A percentile compares a stretch with the other conserved stretches of the same genome.
Conservation (phyloP, 371 early-diverging fungal genomes). For the Apophysomyces ossiformis region DNA sequence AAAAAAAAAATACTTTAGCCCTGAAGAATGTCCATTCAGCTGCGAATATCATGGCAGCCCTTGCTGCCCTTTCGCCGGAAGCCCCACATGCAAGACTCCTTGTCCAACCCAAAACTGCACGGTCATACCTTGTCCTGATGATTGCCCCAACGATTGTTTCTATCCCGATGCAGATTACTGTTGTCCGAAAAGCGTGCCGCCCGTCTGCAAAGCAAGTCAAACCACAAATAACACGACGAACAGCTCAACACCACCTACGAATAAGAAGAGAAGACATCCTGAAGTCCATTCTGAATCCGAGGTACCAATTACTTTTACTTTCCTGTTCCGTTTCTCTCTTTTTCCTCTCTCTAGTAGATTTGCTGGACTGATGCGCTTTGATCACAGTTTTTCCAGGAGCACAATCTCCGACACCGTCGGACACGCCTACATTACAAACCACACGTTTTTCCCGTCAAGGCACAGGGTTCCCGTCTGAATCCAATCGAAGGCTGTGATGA, state of each 20-base stretch:
- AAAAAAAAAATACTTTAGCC: conserved; percentile 16
- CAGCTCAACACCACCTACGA: neutral
- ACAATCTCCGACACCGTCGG: neutral
- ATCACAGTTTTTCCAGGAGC: neutral
- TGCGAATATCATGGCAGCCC: conserved; percentile 28
- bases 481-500: neutral
- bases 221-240: neutral
- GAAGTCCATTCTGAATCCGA: neutral
- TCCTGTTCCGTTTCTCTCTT: too few relatives aligned
- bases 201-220: conserved; percentile 22
- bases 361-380: too few relatives aligned
- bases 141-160: conserved; percentile 33
- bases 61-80: conserved; percentile 39
- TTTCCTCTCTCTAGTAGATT: too few relatives aligned
- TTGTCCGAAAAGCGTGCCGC: conserved; percentile 33
- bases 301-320: neutral
- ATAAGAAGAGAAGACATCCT: neutral
- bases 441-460: neutral
- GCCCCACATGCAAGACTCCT: conserved; percentile 27
- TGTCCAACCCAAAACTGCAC: conserved; percentile 28
- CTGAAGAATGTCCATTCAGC: conserved; percentile 24
- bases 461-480: neutral
- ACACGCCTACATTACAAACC: conserved; percentile 2
- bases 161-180: conserved; percentile 40
- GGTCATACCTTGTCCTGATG: conserved; percentile 35